Base-by-base conservation (phyloP, 2,329 filamentous ascomycete genomes). In the Diaporthe sp. region DNA sequence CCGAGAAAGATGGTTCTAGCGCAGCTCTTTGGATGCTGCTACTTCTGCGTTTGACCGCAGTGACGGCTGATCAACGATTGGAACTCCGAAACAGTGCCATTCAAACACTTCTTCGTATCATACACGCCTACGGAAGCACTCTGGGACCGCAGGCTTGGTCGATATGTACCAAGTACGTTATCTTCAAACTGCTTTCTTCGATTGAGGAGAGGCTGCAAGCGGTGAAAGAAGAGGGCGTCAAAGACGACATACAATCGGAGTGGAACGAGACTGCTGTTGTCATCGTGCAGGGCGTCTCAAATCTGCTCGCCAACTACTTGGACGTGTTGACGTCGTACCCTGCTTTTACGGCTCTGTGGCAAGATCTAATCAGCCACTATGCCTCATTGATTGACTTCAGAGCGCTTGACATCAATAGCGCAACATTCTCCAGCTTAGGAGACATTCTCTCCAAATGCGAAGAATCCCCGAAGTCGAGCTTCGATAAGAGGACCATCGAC, bases 61-160 rank as follows among this genome's bases (percentile, higher is more conserved):
- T 96, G 10, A 93, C 94, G 2, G 90, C 90, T 1, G 93, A 96
- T 80, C 89, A 92, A 51, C 89, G 94, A 62, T 86, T 94, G 3
- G 95, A 98, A 81, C 87, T 97, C 58, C 90, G 95, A 58, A 96
- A 96, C 79, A 95, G 94, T 76, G 95, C 96, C 1, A 94, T 98
- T 31, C 96, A 98, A 82, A 98, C 96, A 0, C 86, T 98, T 4
- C 89, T 98, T 74, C 91, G 95, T 61, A 98, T 98, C 28, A 95
- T 98, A 77, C 95, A 98, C 82, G 95, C 95, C 1, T 97, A 97
- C 77, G 95, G 95, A 15, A 94, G 96, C 78, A 93, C 94, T 72
- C 87, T 98, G 6, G 92, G 90, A 55, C 89, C 94, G 0, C 91
- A 94, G 80, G 93, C 94, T 0, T 98, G 95, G 96, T 92, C 93